These are phyloP conservation scores for Citrus hindsii DNA, from an alignment of 345 rosid genomes.

Conservation along the genomic window DNA sequence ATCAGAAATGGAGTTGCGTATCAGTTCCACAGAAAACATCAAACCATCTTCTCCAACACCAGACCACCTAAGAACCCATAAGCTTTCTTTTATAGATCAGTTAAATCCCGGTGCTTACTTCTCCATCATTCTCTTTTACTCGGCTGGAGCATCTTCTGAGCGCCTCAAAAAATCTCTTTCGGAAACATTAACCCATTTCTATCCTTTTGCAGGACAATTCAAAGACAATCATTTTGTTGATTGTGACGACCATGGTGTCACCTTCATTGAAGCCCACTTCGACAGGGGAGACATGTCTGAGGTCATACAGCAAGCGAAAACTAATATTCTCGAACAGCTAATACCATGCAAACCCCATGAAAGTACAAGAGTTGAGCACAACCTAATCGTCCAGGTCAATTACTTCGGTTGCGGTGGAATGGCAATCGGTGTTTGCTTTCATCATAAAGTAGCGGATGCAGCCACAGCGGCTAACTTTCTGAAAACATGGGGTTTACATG, in stretches of 20 bases:
- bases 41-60: constrained; percentile 27
- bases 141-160: neutral
- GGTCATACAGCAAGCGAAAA: neutral
- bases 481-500: constrained; percentile 16
- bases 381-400: constrained; percentile 21
- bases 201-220: constrained; percentile 21
- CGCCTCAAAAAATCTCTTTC: constrained; percentile 23
- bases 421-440: constrained; percentile 14
- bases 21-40: neutral
- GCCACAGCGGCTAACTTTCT: constrained; percentile 12
- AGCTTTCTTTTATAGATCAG: constrained; percentile 32
- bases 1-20: neutral
- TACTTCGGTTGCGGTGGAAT: constrained; percentile 29
- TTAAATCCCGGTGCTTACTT: constrained; percentile 10
- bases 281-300: neutral
- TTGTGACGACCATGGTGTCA: constrained; percentile 25
- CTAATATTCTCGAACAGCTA: constrained; percentile 4
- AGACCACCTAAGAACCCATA: constrained; percentile 12
- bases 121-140: constrained; percentile 26
- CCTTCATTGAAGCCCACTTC: constrained; percentile 12
- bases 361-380: neutral
- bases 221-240: constrained; percentile 11
- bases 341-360: constrained; percentile 1
- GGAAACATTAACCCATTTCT: constrained; percentile 10
- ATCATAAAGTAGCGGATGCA: constrained; percentile 25